Base-by-base conservation (phyloP, 225 moss, liverwort and hornwort species). In the Physcomitrellopsis africana region DNA sequence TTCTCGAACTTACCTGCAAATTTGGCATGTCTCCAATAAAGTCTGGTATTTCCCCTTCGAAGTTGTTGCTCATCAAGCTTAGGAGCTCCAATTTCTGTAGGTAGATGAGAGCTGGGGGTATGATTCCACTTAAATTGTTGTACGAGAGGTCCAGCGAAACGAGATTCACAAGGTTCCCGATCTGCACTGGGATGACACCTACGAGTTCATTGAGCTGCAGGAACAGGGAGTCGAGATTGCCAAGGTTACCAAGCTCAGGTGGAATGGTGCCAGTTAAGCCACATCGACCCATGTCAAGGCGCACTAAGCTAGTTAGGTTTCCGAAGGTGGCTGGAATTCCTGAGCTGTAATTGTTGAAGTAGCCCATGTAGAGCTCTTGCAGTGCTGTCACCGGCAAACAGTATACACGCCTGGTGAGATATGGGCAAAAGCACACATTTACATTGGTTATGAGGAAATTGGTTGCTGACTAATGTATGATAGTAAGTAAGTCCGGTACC, bases 291-390 rank as follows among this genome's bases (percentile, higher is more conserved):
- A 96, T 76, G 78, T 96, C 96, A 14, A 96, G 65, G 20, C 90
- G 75, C 4, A 80, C 62, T 70, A 96, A 68, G 43, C 83, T 85
- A 5, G 81, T 85, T 23, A 96, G 63, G 64, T 81, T 87, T 10
- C 96, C 96, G 8, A 96, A 86, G 5, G 92, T 79, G 0, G 80
- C 0, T 2, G 96, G 93, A 16, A 96, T 92, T 0, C 87, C 87
- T 9, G 84, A 85, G 54, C 79, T 74, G 64, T 87, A 93, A 11
- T 83, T 90, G 82, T 96, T 93, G 81, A 42, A 93, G 89, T 93
- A 93, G 43, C 96, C 96, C 78, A 96, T 80, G 71, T 93, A 96
- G 12, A 96, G 79, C 51, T 87, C 81, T 43, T 73, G 67, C 45
- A 96, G 63, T 51, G 70, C 87, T 84, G 69, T 17, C n/a, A 46